Conservation (phyloP, 495 filamentous ascomycete genomes). For the Massariosphaeria phaeospora region DNA sequence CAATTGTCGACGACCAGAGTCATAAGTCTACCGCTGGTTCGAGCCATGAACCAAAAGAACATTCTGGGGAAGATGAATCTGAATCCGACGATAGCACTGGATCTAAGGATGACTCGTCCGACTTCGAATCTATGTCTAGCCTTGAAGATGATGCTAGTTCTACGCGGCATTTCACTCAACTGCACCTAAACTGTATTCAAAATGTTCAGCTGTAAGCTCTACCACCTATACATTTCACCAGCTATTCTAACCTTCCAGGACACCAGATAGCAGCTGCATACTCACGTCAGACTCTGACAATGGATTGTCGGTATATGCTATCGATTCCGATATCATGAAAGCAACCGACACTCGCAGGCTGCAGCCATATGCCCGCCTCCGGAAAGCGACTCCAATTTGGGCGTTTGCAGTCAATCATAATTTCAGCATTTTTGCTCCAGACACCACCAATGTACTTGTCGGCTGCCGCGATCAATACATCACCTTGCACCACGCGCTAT, state of each 20-base stretch:
- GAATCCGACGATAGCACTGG: no score
- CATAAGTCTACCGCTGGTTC: no score
- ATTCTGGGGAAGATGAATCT: no score
- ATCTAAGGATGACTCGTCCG: no score
- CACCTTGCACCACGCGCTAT: slow-evolving; percentile 59
- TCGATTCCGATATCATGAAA: slow-evolving; percentile 61
- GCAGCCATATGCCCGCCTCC: slow-evolving; percentile 55
- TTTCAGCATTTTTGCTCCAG: slow-evolving; percentile 60
- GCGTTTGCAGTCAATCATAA: slow-evolving; percentile 67
- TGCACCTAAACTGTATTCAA: no score
- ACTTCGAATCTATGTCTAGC: no score
- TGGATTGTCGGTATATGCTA: slow-evolving; percentile 60
- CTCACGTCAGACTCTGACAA: slow-evolving; percentile 68
- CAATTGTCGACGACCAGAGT: no score
- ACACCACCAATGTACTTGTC: slow-evolving; percentile 64
- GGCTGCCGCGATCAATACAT: slow-evolving; percentile 69
- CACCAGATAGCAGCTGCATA: slow-evolving; percentile 76
- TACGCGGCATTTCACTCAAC: no score
- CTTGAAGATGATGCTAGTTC: no score
- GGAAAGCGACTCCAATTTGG: slow-evolving; percentile 64
- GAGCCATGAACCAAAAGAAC: no score
- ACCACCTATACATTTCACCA: background rate
- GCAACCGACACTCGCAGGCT: slow-evolving; percentile 50
- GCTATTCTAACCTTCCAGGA: slow-evolving; percentile 36
- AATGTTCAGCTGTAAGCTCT: background rate